Evolutionary conservation across 768 basidiomycete species (phyloP), one percentile per base, ranked within the genome.

Genomic region (Lactarius psammicola): DNA sequence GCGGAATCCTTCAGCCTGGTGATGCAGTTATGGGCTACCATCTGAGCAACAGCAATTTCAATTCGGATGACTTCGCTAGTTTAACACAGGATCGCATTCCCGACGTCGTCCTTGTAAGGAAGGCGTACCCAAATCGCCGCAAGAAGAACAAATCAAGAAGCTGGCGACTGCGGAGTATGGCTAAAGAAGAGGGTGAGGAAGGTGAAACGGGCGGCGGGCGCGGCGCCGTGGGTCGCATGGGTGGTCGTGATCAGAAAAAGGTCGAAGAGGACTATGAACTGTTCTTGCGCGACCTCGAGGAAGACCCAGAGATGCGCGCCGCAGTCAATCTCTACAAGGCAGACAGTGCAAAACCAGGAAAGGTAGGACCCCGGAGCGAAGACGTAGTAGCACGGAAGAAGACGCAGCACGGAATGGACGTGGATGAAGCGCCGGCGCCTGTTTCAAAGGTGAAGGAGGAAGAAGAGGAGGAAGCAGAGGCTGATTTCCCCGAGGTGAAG

Each of bases 201-300:
- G 92, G 88, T 34, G 90, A 94, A 73, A 89, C 87, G 17, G 83
- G 88, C 34, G 82, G 79, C 56, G 89, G 86, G 38, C 80, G 92
- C 51, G 95, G 95, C 62, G 88, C 94, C n/a, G 87, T 96, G 53
- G 95, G 95, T 1, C 80, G 94, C 56, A 82, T 90, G 83, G 95
- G 95, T 13, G 95, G 94, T 40, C 81, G 94, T 56, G 95, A 96
- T 78, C 85, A 87, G 77, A 88, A 84, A 79, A 94, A 95, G 81
- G 92, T 98, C 64, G 95, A 98, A 71, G 88, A 93, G 74, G 96
- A 99, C 74, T 99, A 98, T 77, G 97, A 98, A 80, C 69, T 92
- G 59, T 99, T 99, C 85, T 79, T 98, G 76, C 84, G 90, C 55
- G 95, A 97, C 68, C 77, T 98, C 57, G 95, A 97, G 76, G 96